Base-by-base conservation (phyloP, 1,139 yeast genomes). In the Taiozyma onychis region DNA sequence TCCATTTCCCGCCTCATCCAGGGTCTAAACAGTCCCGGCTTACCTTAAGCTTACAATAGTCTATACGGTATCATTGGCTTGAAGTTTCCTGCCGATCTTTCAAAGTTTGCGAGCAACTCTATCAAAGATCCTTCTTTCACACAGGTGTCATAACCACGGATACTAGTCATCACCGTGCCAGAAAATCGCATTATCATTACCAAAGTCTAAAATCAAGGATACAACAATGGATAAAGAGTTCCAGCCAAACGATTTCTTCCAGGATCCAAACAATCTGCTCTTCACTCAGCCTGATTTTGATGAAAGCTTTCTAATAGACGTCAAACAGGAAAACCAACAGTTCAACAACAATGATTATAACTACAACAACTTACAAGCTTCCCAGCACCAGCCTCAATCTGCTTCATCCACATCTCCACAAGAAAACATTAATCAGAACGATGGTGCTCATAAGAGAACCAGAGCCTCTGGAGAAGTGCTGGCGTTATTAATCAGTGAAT, bases 381-480 rank as follows among this genome's bases (percentile, higher is more conserved):
- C 43, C 13, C 49, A 39, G 24, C 44, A 30, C 7, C 48, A 16
- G 4, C 24, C 41, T 37, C 13, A 14, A 13, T 18, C 41, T 18
- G 14, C 41, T n/a, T 37, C 41, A 13, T 37, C 41, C 14, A 37
- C 41, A 7, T 39, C 43, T 3, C 43, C 44, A 2, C 51, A 43
- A 24, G 35, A 39, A 16, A 44, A 35, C 16, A 48, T 37, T 11
- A 45, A 42, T 18, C 46, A 44, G 11, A 50, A 51, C 30, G 43
- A 46, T 7, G 53, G 51, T 14, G 44, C 48, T 6, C 59, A 57
- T 16, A 71, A 72, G 51, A 63, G 82, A 55, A 73, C 79, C 1
- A 73, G 93, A 56, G 97, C 97, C 1, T 84, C 91, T 6, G 95
- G 97, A 1, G 95, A 86, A 60, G 93, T 87, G 21, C 72, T 90